These are phyloP conservation scores for Diaporthe australafricana DNA, from an alignment of 2,329 filamentous ascomycete genomes.

Conservation along the genomic window DNA sequence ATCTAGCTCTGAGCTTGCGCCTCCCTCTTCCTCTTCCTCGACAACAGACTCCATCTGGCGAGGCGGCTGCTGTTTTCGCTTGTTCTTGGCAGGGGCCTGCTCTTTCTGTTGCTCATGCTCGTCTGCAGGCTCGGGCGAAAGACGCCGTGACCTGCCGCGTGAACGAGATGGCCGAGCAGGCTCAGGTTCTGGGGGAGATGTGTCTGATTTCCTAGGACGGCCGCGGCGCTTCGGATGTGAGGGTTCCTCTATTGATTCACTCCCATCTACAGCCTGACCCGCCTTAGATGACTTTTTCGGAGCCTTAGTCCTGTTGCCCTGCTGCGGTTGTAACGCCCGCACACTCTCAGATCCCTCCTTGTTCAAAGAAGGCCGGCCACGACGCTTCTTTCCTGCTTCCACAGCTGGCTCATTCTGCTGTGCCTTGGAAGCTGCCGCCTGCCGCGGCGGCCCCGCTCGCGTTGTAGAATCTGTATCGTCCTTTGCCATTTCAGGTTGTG, in stretches of 20 bases:
- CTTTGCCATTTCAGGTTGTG: neutral
- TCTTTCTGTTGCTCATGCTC: conserved; percentile 37
- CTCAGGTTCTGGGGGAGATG: neutral
- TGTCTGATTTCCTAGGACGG: conserved; percentile 36
- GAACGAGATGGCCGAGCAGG: neutral
- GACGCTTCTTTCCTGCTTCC: conserved; percentile 1
- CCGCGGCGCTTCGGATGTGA: conserved; percentile 36
- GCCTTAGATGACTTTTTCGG: neutral
- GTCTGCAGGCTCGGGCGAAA: conserved; percentile 12
- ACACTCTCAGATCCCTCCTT: conserved; percentile 6
- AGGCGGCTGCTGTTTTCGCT: neutral
- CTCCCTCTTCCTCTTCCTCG: conserved; percentile 18
- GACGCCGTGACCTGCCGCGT: conserved; percentile 6
- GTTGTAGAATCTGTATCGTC: neutral
- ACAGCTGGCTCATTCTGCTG: neutral
- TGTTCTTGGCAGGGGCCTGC: neutral
- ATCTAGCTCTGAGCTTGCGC: conserved; percentile 24
- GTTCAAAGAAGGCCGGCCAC: conserved; percentile 8
- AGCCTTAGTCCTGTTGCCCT: conserved; percentile 19
- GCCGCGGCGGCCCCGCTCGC: neutral
- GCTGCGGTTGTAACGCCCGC: neutral
- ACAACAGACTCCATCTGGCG: neutral
- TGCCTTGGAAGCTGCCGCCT: neutral
- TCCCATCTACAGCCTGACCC: neutral
- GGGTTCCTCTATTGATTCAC: conserved; percentile 32